Conservation (phyloP, 768 basidiomycete genomes). For the Boletus huronensis region DNA sequence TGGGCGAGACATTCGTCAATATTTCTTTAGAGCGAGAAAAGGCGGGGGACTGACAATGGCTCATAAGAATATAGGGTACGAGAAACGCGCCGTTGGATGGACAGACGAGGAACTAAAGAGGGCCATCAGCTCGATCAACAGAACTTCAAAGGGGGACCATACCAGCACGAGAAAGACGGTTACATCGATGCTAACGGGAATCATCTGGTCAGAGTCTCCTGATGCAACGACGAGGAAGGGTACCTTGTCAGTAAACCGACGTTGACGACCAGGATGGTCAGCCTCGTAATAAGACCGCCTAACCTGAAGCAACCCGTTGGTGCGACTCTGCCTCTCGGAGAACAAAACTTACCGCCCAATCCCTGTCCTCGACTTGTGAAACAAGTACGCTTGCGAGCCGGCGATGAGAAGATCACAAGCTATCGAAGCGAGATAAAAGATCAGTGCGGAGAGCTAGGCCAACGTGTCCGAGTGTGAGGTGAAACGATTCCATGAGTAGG, state of each 20-base stretch:
- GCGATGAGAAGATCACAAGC: conserved; percentile 35
- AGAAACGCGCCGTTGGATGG: conserved; percentile 36
- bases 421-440: conserved; percentile 34
- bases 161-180: conserved; percentile 27
- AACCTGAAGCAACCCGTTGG: conserved; percentile 16
- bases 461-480: not conserved
- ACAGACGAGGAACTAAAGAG: conserved; percentile 32
- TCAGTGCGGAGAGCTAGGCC: conserved; percentile 27
- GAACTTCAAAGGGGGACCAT: not conserved
- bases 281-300: conserved; percentile 31
- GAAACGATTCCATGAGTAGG: not conserved
- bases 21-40: not conserved
- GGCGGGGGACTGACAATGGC: conserved; percentile 28
- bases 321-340: not conserved
- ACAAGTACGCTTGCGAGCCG: conserved; percentile 32
- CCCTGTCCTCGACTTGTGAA: conserved; percentile 29
- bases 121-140: not conserved
- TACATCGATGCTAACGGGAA: conserved; percentile 27
- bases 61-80: conserved; percentile 37
- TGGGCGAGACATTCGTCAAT: not conserved
- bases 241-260: conserved; percentile 37
- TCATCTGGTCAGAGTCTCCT: not conserved
- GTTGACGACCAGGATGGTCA: conserved; percentile 34
- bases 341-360: conserved; percentile 25
- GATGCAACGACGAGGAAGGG: not conserved